These are phyloP conservation scores for Trichoderma gracile DNA, from an alignment of 2,329 filamentous ascomycete genomes.

Conservation along the genomic window DNA sequence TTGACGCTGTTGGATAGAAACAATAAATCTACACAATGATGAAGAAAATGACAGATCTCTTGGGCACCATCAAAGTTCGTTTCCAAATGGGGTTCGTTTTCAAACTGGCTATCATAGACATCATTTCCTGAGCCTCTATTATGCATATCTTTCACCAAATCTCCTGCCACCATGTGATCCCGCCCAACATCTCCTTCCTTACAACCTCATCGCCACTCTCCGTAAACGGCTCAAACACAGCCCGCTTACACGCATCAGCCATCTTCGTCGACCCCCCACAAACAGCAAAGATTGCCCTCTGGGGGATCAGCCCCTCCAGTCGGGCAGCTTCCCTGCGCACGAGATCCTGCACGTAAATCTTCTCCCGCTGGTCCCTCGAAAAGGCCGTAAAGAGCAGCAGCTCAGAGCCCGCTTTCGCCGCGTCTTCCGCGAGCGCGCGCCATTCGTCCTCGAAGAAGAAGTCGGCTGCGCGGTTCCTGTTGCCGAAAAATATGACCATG, in stretches of 20 bases:
- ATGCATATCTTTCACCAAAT: conserved; percentile 44
- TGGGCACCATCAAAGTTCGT: neutral
- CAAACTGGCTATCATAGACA: neutral
- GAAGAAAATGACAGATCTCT: neutral
- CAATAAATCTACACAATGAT: neutral
- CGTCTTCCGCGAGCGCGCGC: conserved; percentile 39
- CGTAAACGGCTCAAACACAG: conserved; percentile 52
- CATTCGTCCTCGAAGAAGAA: conserved; percentile 83
- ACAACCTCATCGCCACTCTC: conserved; percentile 41
- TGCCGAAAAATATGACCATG: conserved; percentile 77
- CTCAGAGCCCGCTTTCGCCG: conserved; percentile 27
- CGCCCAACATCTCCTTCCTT: conserved; percentile 42
- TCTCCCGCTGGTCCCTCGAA: conserved; percentile 49
- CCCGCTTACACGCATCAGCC: conserved; percentile 56
- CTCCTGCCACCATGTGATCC: conserved; percentile 57
- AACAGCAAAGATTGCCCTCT: conserved; percentile 51
- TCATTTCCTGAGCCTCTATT: neutral
- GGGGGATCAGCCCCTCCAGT: conserved; percentile 39
- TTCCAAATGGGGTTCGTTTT: too few relatives aligned
- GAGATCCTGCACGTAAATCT: conserved; percentile 59
- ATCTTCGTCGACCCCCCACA: conserved; percentile 61
- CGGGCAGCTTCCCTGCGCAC: conserved; percentile 46
- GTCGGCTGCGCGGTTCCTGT: conserved; percentile 71
- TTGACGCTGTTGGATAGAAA: neutral
- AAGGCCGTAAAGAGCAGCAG: conserved; percentile 49